Evolutionary conservation across 192 early-diverging fungal genomes (phyloP).

Genomic region (Coemansia sp.): DNA sequence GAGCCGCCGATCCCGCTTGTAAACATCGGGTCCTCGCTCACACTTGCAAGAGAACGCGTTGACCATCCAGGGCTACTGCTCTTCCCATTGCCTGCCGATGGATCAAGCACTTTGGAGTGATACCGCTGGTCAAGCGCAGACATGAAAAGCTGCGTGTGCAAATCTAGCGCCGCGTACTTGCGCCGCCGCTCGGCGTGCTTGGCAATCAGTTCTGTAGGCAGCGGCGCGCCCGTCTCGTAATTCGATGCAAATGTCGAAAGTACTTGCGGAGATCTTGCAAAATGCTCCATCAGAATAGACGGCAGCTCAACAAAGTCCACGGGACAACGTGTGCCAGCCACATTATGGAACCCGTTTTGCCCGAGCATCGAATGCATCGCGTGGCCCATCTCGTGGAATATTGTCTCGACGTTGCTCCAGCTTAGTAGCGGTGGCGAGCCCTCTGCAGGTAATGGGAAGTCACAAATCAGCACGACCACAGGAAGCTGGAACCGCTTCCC

Average conservation of each 20-base stretch:
- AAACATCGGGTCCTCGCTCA: slow-evolving; percentile 59
- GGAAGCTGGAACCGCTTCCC: slow-evolving; percentile 65
- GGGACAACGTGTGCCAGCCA: slow-evolving; percentile 90
- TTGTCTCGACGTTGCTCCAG: slow-evolving; percentile 86
- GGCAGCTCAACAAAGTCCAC: slow-evolving; percentile 98
- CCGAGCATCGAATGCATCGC: slow-evolving; percentile 98
- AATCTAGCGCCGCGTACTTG: slow-evolving; percentile 70
- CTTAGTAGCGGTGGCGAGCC: slow-evolving; percentile 65
- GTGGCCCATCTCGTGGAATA: slow-evolving; percentile 99
- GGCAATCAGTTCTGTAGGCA: slow-evolving; percentile 59
- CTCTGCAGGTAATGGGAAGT: slow-evolving; percentile 58
- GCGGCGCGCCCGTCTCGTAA: slow-evolving; percentile 64
- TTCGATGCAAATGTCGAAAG: slow-evolving; percentile 75
- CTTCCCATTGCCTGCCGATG: background rate
- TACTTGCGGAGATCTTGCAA: slow-evolving; percentile 74
- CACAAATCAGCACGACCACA: slow-evolving; percentile 72
- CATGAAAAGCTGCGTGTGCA: slow-evolving; percentile 88
- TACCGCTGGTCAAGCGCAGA: slow-evolving; percentile 89
- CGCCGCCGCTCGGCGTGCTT: slow-evolving; percentile 58
- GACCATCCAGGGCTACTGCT: slow-evolving; percentile 25
- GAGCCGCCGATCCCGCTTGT: slow-evolving; percentile 41
- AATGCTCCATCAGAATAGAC: slow-evolving; percentile 93
- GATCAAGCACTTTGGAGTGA: slow-evolving; percentile 61
- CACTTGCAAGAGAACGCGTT: slow-evolving; percentile 56
- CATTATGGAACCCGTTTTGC: slow-evolving; percentile 93